Evolutionary conservation across 2,329 filamentous ascomycete species (phyloP), one percentile per base, ranked within the genome.

Genomic region (Lomentospora prolificans): DNA sequence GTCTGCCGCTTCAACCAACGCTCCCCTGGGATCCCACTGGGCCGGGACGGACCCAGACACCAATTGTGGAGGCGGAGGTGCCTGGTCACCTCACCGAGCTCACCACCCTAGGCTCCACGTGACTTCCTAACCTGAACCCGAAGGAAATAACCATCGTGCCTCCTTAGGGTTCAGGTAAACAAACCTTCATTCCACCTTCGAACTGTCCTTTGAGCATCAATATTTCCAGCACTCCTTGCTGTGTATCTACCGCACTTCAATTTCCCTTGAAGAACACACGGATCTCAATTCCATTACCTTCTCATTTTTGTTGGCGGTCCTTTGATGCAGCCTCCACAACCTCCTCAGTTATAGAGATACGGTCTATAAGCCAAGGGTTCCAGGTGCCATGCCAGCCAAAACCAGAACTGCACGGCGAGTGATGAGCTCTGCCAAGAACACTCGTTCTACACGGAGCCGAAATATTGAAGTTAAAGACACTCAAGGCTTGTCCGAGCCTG

Each of bases 111-210:
- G 2, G 5, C 2, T 9, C 24, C 44, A 48, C 44, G 44, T 48
- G 44, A 48, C 10, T 1, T 48, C 6, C 6, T 48, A 48, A 48
- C 44, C 44, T 25, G 44, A 48, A 48, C 44, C 44, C 19, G 44
- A 48, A 48, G 8, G 22, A 22, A 48, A 48, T 25, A 22, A 25
- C 22, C 44, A 48, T 48, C 44, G 30, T 2, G 8, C 22, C 44
- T 48, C 44, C 44, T 48, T 48, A 48, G 44, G 44, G 44, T 48
- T 48, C 44, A 48, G 44, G 44, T 48, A 48, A 48, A 48, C 44
- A 48, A 48, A 48, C 10, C 36, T 41, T 39, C 19, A 14, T 41
- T 8, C 2, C 36, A n/a, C 36, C 19, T 17, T 12, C 4, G 17
- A 27, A 5, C 41, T 2, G 24, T 19, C 7, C 17, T 19, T 5